Evolutionary conservation across 768 basidiomycete genomes (phyloP).

Genomic region (Leucogyrophana mollusca): DNA sequence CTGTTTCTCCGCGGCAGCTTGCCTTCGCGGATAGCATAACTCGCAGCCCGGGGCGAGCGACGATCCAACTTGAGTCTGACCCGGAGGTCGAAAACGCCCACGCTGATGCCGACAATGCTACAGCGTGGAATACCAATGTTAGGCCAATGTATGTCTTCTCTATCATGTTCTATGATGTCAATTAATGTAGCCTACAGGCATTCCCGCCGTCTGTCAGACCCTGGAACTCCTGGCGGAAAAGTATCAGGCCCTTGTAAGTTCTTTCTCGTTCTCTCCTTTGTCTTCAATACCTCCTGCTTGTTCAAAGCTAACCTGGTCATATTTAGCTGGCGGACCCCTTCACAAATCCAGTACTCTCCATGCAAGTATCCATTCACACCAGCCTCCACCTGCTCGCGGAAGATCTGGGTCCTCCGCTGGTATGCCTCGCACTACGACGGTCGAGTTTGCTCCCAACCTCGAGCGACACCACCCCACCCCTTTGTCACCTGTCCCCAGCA

Average conservation of each 20-base stretch:
- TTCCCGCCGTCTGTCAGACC: conserved; percentile 38
- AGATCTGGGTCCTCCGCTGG: conserved; percentile 4
- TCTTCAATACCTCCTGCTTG: conserved; percentile 1
- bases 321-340: conserved; percentile 10
- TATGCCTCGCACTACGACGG: conserved; percentile 43
- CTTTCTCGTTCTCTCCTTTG: neutral
- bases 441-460: conserved; percentile 50
- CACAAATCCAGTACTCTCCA: conserved; percentile 4
- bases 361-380: conserved; percentile 2
- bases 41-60: conserved; percentile 1
- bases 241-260: conserved; percentile 10
- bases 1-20: conserved; percentile 3
- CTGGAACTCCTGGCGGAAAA: conserved; percentile 17
- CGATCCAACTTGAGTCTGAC: neutral
- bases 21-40: conserved; percentile 1
- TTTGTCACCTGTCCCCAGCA: conserved; percentile 25
- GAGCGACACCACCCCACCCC: conserved; percentile 20
- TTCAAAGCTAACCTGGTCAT: neutral
- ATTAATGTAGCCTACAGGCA: neutral
- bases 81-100: neutral
- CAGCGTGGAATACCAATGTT: neutral
- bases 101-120: neutral
- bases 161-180: neutral
- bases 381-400: conserved; percentile 4
- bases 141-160: conserved; percentile 1